These are phyloP conservation scores for Aplosporella prunicola DNA, from an alignment of 2,329 filamentous ascomycete genomes.

Conservation along the genomic window DNA sequence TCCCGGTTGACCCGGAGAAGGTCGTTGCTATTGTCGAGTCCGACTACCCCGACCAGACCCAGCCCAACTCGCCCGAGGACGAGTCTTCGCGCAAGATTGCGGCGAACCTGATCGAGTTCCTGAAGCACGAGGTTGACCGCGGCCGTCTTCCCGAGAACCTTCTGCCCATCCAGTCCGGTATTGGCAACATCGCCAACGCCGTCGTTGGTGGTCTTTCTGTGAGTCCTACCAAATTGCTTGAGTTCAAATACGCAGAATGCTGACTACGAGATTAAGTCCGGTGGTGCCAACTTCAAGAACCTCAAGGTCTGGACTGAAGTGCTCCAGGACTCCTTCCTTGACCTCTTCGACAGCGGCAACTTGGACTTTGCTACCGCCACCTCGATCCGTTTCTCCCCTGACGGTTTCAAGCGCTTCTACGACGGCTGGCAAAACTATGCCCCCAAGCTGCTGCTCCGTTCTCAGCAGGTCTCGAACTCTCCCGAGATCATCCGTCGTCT, in stretches of 20 bases:
- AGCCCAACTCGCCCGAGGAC: slow-evolving; percentile 68
- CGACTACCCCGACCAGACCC: slow-evolving; percentile 69
- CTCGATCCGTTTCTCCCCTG: slow-evolving; percentile 81
- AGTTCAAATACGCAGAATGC: slow-evolving; percentile 1
- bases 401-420: slow-evolving; percentile 87
- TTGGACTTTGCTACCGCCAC: slow-evolving; percentile 86
- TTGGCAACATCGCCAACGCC: slow-evolving; percentile 89
- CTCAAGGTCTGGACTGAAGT: slow-evolving; percentile 92
- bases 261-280: slow-evolving; percentile 32
- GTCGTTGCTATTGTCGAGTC: slow-evolving; percentile 78
- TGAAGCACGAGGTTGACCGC: slow-evolving; percentile 74
- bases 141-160: slow-evolving; percentile 69
- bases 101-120: slow-evolving; percentile 68
- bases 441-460: slow-evolving; percentile 72
- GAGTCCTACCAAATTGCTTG: slow-evolving; percentile 13
- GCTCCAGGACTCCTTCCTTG: slow-evolving; percentile 84
- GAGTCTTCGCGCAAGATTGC: slow-evolving; percentile 65
- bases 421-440: slow-evolving; percentile 72
- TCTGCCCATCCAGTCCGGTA: slow-evolving; percentile 75
- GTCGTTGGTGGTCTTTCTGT: slow-evolving; percentile 70
- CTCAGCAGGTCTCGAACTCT: slow-evolving; percentile 81
- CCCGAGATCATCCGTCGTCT: slow-evolving; percentile 83
- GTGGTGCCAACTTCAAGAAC: slow-evolving; percentile 69
- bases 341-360: slow-evolving; percentile 80
- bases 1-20: slow-evolving; percentile 75